These are phyloP conservation scores for Boechera divaricarpa DNA, from an alignment of 345 rosid species.

Conservation along the genomic window DNA sequence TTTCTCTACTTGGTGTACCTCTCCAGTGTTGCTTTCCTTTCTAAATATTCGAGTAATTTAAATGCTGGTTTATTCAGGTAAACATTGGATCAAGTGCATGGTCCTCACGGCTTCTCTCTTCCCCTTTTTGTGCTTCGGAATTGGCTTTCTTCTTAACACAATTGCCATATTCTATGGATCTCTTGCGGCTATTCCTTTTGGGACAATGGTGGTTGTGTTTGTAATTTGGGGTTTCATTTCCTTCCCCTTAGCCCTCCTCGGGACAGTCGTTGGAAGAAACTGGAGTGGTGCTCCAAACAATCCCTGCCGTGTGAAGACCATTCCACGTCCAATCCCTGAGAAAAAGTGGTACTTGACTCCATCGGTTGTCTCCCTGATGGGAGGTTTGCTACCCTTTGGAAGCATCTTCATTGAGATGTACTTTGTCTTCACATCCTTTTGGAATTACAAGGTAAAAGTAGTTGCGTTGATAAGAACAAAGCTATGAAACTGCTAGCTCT, in stretches of 20 bases:
- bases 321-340: conserved; percentile 97
- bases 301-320: conserved; percentile 96
- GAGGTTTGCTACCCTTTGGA: conserved; percentile 86
- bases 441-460: conserved; percentile 90
- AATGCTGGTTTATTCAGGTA: conserved; percentile 55
- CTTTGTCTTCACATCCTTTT: conserved; percentile 95
- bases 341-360: conserved; percentile 96
- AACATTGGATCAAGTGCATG: conserved; percentile 95
- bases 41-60: background rate
- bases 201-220: conserved; percentile 92
- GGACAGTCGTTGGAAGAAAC: conserved; percentile 92
- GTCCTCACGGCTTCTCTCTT: conserved; percentile 92
- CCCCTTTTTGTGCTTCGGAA: conserved; percentile 92
- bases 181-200: conserved; percentile 94
- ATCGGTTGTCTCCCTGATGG: conserved; percentile 89
- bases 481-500: conserved; percentile 2
- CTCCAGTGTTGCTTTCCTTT: conserved; percentile 7
- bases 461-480: conserved; percentile 10
- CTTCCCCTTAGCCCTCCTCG: conserved; percentile 92
- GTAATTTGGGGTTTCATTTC: conserved; percentile 96
- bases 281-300: conserved; percentile 97
- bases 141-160: conserved; percentile 79
- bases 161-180: conserved; percentile 93
- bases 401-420: conserved; percentile 98
- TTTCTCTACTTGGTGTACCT: conserved; percentile 13